Evolutionary conservation across 345 rosid species (phyloP).

Genomic region (Eucalyptus sp.): DNA sequence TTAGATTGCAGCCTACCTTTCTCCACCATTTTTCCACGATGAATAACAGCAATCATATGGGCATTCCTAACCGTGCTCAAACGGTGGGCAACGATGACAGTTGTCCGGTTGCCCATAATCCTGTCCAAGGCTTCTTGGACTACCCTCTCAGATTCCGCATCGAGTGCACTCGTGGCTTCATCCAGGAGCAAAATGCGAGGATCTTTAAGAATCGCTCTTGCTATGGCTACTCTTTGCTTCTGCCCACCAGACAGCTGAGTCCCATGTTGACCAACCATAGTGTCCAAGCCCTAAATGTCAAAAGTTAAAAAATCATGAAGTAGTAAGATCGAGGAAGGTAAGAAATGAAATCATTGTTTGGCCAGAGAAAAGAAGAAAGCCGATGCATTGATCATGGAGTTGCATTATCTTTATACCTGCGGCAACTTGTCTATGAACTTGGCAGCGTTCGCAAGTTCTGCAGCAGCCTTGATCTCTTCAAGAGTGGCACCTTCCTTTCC

Average conservation of each 20-base stretch:
- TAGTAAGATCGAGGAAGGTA: neutral
- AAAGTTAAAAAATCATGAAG: neutral
- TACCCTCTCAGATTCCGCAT: conserved; percentile 19
- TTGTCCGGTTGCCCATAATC: conserved; percentile 23
- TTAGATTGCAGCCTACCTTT: conserved; percentile 8
- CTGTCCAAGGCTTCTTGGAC: conserved; percentile 28
- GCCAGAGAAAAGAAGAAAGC: neutral
- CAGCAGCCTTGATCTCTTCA: conserved; percentile 16
- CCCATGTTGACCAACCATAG: conserved; percentile 40
- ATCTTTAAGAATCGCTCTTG: conserved; percentile 26
- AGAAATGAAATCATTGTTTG: neutral
- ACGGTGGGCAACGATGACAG: conserved; percentile 24
- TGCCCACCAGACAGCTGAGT: conserved; percentile 40
- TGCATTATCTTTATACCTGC: conserved; percentile 1
- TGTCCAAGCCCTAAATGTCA: conserved; percentile 17
- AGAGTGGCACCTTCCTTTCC: conserved; percentile 25
- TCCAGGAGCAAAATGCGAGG: conserved; percentile 28
- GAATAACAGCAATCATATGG: conserved; percentile 14
- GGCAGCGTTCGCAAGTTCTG: conserved; percentile 24
- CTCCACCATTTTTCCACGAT: conserved; percentile 18
- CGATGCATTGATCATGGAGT: neutral
- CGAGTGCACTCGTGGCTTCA: conserved; percentile 33
- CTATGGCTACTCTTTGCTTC: conserved; percentile 34
- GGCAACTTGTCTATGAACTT: conserved; percentile 29
- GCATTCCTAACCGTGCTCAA: conserved; percentile 23